phyloP scores from a whole-genome alignment of 1,284 basidiomycete genomes.

The Phellinidium pouzarii region DNA sequence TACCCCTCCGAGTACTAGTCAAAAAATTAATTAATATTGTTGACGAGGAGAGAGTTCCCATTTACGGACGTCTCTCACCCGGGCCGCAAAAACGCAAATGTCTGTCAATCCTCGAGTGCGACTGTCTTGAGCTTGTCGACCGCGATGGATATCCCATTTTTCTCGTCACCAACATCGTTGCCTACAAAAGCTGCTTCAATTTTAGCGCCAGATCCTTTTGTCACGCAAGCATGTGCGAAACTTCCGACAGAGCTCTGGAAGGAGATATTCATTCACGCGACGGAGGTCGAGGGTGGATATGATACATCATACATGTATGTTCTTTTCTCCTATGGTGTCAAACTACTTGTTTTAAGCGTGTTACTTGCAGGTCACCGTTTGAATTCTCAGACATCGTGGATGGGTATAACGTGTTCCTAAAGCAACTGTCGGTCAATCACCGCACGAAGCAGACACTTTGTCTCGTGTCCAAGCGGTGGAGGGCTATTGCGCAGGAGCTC shows the following conservation, averaged over 20 bases:
- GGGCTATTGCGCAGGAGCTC: slow-evolving; percentile 14
- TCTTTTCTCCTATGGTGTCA: not conserved
- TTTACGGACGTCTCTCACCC: no score
- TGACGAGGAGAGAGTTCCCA: no score
- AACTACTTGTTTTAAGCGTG: not conserved
- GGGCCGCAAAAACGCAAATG: no score
- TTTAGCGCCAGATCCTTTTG: not conserved
- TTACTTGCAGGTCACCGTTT: slow-evolving; percentile 13
- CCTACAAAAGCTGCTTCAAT: not conserved
- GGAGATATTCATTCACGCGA: slow-evolving; percentile 16
- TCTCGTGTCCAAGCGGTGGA: slow-evolving; percentile 13
- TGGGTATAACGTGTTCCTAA: slow-evolving; percentile 12
- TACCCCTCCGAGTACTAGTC: no score
- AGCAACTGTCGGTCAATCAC: slow-evolving; percentile 6
- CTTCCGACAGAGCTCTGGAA: slow-evolving; percentile 14
- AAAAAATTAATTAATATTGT: no score
- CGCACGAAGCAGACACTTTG: slow-evolving; percentile 12
- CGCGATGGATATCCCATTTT: not conserved
- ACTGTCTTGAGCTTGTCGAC: not conserved
- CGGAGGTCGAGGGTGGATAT: slow-evolving; percentile 13
- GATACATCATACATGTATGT: slow-evolving; percentile 13
- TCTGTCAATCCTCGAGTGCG: no score
- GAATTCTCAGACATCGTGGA: slow-evolving; percentile 15
- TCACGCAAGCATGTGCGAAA: slow-evolving; percentile 5
- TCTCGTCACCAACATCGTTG: not conserved